A percentile compares a stretch with the other conserved stretches of the same genome.
These are phyloP conservation scores for Patellifolia procumbens DNA, from an alignment of 179 eudicot species.

Conservation along the genomic window DNA sequence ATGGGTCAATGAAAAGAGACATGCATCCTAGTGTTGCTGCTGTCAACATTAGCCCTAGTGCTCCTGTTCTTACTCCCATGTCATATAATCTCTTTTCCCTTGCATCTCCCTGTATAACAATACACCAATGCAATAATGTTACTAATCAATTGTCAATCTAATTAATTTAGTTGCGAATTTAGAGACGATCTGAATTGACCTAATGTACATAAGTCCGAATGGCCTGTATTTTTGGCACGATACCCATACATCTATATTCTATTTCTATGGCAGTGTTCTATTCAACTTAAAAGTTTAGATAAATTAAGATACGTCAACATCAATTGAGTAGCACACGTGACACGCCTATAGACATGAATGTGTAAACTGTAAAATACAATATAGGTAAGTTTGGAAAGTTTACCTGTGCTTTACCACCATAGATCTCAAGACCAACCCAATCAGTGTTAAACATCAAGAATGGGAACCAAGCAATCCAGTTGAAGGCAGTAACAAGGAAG, in stretches of 20 bases:
- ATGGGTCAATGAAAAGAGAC: slow-evolving; percentile 36
- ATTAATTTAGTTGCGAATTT: no score
- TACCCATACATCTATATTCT: no score
- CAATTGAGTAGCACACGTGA: no score
- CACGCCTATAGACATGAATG: no score
- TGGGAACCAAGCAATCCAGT: slow-evolving; percentile 71
- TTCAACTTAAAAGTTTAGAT: no score
- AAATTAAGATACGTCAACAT: no score
- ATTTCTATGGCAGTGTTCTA: no score
- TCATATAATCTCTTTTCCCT: slow-evolving; percentile 27
- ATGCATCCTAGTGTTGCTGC: slow-evolving; percentile 34
- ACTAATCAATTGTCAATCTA: no score
- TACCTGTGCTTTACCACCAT: slow-evolving; percentile 50
- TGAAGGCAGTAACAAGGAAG: slow-evolving; percentile 47
- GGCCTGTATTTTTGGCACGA: no score
- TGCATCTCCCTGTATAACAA: slow-evolving; percentile 10
- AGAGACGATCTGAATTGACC: no score
- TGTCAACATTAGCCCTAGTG: slow-evolving; percentile 48
- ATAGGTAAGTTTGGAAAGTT: neutral
- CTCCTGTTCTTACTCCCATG: slow-evolving; percentile 43
- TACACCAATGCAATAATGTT: neutral
- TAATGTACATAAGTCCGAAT: no score
- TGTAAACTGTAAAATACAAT: no score
- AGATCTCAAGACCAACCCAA: slow-evolving; percentile 65
- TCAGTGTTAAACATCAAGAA: slow-evolving; percentile 58